These are phyloP conservation scores for Aspergillus bridgeri DNA, from an alignment of 495 filamentous ascomycete species.

Conservation along the genomic window DNA sequence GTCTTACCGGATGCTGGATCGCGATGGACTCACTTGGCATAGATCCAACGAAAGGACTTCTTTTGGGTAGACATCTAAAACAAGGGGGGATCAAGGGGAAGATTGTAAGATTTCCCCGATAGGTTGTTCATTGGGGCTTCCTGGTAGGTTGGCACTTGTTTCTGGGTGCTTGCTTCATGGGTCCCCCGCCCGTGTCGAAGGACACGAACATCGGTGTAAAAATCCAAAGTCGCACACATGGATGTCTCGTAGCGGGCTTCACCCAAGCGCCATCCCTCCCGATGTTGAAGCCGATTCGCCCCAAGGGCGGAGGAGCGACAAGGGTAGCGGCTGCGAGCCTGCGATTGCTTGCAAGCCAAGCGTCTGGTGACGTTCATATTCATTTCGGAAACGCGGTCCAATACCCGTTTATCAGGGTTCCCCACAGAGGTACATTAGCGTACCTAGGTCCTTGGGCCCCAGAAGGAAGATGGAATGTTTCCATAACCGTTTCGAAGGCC, in stretches of 20 bases:
- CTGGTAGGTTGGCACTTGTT: background rate
- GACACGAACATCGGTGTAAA: background rate
- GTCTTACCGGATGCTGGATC: background rate
- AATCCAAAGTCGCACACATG: background rate
- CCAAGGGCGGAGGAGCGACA: slow-evolving; percentile 1
- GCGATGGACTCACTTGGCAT: background rate
- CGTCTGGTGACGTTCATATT: slow-evolving; percentile 15
- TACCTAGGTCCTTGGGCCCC: slow-evolving; percentile 12
- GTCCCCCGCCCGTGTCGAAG: background rate
- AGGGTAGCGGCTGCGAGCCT: slow-evolving; percentile 9
- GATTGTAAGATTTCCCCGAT: slow-evolving; percentile 6
- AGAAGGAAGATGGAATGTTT: slow-evolving; percentile 13
- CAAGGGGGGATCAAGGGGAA: slow-evolving; percentile 3
- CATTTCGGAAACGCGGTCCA: slow-evolving; percentile 25
- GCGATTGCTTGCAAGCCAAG: slow-evolving; percentile 18
- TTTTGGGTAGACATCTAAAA: slow-evolving; percentile 1
- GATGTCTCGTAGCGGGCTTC: background rate
- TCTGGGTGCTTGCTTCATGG: background rate
- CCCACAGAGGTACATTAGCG: slow-evolving; percentile 24
- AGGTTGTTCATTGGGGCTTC: slow-evolving; percentile 1
- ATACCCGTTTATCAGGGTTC: slow-evolving; percentile 23
- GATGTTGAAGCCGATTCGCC: background rate
- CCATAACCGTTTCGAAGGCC: slow-evolving; percentile 19
- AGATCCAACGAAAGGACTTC: background rate
- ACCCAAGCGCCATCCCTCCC: background rate